phyloP scores from a whole-genome alignment of 345 rosid genomes.

The Moricandia arvensis region DNA sequence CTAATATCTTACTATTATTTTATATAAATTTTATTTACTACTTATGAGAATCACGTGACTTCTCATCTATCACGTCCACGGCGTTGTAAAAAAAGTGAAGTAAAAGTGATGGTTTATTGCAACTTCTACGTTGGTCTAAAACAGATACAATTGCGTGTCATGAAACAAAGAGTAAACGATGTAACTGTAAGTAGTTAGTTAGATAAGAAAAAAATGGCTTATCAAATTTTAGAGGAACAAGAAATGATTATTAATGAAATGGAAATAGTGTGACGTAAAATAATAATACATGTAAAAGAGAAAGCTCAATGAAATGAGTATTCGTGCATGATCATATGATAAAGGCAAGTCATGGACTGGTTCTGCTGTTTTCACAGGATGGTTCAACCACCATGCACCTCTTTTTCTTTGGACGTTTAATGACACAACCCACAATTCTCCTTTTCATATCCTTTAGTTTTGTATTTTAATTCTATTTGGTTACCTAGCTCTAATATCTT shows the following conservation, averaged over 20 bases:
- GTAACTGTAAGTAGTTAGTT: slow-evolving; percentile 22
- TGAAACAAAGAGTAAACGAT: neutral
- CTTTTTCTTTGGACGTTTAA: slow-evolving; percentile 55
- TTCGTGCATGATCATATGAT: slow-evolving; percentile 21
- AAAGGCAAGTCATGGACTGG: slow-evolving; percentile 32
- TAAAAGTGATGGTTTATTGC: slow-evolving; percentile 6
- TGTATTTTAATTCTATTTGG: slow-evolving; percentile 6
- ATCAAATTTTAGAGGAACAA: slow-evolving; percentile 21
- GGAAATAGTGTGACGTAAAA: slow-evolving; percentile 8
- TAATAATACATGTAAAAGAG: neutral
- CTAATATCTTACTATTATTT: neutral
- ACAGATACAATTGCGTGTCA: slow-evolving; percentile 23
- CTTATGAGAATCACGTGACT: neutral
- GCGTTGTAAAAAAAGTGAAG: neutral
- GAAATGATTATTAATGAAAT: slow-evolving; percentile 26
- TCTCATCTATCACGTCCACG: neutral
- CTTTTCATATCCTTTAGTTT: slow-evolving; percentile 20
- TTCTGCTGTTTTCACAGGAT: slow-evolving; percentile 34
- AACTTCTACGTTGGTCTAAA: slow-evolving; percentile 14
- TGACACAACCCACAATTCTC: slow-evolving; percentile 46
- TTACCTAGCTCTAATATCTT: slow-evolving; percentile 12
- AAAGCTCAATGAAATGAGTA: slow-evolving; percentile 20
- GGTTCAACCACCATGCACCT: slow-evolving; percentile 86
- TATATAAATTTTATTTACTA: neutral
- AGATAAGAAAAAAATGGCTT: slow-evolving; percentile 33